Evolutionary conservation across 2,329 filamentous ascomycete genomes (phyloP), one percentile per base, ranked within the genome.

Genomic region (Colletotrichum paranaense): DNA sequence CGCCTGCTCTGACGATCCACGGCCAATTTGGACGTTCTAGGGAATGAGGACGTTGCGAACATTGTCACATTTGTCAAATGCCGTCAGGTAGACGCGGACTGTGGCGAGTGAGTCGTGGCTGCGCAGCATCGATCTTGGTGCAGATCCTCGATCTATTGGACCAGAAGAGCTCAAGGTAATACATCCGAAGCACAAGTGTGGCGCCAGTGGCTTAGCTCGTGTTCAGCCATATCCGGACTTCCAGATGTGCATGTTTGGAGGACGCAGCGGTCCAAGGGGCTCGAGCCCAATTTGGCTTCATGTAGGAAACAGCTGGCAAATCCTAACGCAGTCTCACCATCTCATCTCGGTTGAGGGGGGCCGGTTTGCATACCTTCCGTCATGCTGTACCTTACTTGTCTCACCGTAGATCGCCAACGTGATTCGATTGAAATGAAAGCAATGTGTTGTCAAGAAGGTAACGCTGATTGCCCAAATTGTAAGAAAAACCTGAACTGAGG

Each of bases 321-420:
- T 30, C 46, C 46, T 30, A 32, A 38, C 8, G 4, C n/a, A 7
- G 58, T 68, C 59, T 57, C 42, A 49, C 32, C 55, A 46, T 24
- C n/a, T 42, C 11, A 53, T 55, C 42, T 32, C 32, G 14, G 55
- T 28, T 11, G 46, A 53, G 42, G 12, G 16, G 14, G 16, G 38
- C 38, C 38, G 38, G 19, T 49, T 35, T 73, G 59, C 67, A 49
- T 62, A 22, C 8, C 38, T 53, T 53, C 46, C 32, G 46, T 62
- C 67, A 70, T 56, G 24, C 55, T 26, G 67, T 73, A 26, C 59
- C 35, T 65, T 60, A n/a, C 16, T 59, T 60, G 46, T 53, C 59
- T 62, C 16, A 35, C 56, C 14, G 38, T 3, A 38, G 30, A 32
- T 55, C 11, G 35, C 1, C 19, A 22, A 59, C 6, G 38, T 62